Conservation (phyloP, 352 stramenopile genomes). For the Globisporangium echinulatum region DNA sequence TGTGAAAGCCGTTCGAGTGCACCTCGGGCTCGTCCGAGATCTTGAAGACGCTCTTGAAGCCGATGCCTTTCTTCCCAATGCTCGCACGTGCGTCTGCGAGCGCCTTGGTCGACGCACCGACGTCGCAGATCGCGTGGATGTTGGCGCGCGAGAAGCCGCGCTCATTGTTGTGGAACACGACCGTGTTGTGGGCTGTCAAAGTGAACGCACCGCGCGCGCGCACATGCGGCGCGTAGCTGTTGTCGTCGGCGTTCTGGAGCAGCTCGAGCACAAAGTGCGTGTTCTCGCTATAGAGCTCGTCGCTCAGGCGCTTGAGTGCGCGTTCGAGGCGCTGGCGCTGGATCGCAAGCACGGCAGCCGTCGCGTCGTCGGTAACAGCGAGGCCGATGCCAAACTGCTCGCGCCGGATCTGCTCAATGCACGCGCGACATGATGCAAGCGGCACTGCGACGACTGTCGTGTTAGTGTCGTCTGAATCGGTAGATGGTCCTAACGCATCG, state of each 20-base stretch:
- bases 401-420: conserved; percentile 58
- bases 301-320: conserved; percentile 79
- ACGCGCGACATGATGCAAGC: conserved; percentile 26
- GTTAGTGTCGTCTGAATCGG: neutral
- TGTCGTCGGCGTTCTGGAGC: conserved; percentile 87
- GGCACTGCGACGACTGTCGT: neutral
- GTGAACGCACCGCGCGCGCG: conserved; percentile 56
- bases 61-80: conserved; percentile 89
- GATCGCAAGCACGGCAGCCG: conserved; percentile 46
- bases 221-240: conserved; percentile 38
- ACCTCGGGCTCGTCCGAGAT: conserved; percentile 77
- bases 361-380: conserved; percentile 50
- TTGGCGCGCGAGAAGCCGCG: conserved; percentile 65
- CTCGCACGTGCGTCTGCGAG: conserved; percentile 26
- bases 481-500: neutral
- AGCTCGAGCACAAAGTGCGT: conserved; percentile 87
- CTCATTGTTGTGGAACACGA: conserved; percentile 86
- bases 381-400: conserved; percentile 78
- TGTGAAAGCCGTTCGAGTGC: conserved; percentile 86
- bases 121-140: conserved; percentile 81
- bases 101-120: conserved; percentile 80
- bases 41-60: conserved; percentile 91
- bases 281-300: conserved; percentile 83
- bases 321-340: conserved; percentile 77
- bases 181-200: conserved; percentile 33